Percentiles rank a stretch among this genome's conserved stretches.
Conservation (phyloP, 2,329 filamentous ascomycete genomes). For the Penicillium sp. region DNA sequence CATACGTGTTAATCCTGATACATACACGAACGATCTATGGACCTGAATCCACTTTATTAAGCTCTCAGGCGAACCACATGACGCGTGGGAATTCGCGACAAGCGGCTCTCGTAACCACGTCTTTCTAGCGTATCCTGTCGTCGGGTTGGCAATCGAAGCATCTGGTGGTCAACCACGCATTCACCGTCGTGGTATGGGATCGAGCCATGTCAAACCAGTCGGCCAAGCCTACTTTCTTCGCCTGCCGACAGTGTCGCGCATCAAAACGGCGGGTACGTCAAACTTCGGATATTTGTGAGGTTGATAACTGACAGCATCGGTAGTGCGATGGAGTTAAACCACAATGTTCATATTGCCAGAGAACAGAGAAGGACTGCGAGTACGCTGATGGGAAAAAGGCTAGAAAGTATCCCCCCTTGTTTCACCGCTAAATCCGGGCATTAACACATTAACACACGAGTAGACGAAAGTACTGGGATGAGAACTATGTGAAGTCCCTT, state of each 20-base stretch:
- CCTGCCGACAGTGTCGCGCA: not conserved
- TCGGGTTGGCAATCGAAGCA: not conserved
- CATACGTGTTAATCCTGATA: too few relatives aligned
- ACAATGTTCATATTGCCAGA: not conserved
- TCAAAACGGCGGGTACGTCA: not conserved
- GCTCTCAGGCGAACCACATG: not conserved
- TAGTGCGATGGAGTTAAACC: not conserved
- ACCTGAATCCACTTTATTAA: not conserved
- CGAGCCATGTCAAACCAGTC: not conserved
- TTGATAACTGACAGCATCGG: not conserved
- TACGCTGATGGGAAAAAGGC: not conserved
- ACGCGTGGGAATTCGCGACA: too few relatives aligned
- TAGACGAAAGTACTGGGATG: not conserved
- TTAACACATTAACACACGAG: not conserved
- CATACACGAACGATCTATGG: too few relatives aligned
- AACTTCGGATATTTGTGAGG: not conserved
- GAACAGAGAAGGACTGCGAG: not conserved
- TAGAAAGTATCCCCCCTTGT: not conserved
- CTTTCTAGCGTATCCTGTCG: not conserved
- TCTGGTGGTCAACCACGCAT: not conserved
- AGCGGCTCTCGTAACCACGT: not conserved
- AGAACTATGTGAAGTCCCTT: not conserved
- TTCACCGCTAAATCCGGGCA: not conserved
- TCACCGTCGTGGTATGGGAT: not conserved
- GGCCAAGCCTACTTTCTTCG: not conserved